These are phyloP conservation scores for Arthromyces matolae DNA, from an alignment of 768 basidiomycete species.

Conservation along the genomic window DNA sequence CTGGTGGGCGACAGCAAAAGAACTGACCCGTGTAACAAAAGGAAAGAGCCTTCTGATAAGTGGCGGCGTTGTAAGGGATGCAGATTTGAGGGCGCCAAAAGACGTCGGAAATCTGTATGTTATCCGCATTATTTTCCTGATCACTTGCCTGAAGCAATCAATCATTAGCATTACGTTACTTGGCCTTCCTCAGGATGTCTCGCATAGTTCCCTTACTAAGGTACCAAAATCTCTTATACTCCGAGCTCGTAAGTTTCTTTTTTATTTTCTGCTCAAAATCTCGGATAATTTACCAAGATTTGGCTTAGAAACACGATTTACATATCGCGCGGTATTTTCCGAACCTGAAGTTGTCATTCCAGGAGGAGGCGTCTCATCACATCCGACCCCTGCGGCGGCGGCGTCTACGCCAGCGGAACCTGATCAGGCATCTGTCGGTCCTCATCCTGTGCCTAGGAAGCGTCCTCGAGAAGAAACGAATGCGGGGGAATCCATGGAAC, in stretches of 20 bases:
- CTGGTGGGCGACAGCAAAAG: slow-evolving; percentile 80
- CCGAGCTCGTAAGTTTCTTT: slow-evolving; percentile 61
- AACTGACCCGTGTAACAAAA: slow-evolving; percentile 76
- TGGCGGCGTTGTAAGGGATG: slow-evolving; percentile 57
- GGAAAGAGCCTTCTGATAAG: slow-evolving; percentile 74
- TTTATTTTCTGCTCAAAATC: neutral
- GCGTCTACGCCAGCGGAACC: neutral
- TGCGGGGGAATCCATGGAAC: slow-evolving; percentile 1
- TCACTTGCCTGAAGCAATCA: neutral
- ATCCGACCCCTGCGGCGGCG: neutral
- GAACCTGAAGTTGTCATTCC: slow-evolving; percentile 69
- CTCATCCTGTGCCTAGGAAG: slow-evolving; percentile 16
- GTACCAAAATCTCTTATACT: slow-evolving; percentile 64
- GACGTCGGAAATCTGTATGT: slow-evolving; percentile 77
- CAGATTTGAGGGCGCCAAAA: slow-evolving; percentile 64
- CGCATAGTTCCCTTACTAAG: slow-evolving; percentile 58
- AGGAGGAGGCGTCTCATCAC: slow-evolving; percentile 6
- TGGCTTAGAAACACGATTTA: slow-evolving; percentile 68
- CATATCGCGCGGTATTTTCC: slow-evolving; percentile 76
- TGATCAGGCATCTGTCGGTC: neutral
- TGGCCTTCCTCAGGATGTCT: slow-evolving; percentile 63
- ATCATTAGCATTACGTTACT: slow-evolving; percentile 56
- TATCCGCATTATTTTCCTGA: neutral
- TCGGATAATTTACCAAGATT: neutral
- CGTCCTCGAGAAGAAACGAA: slow-evolving; percentile 20